Conservation (phyloP, 2,329 filamentous ascomycete species). For the Fusarium sulawesiense region DNA sequence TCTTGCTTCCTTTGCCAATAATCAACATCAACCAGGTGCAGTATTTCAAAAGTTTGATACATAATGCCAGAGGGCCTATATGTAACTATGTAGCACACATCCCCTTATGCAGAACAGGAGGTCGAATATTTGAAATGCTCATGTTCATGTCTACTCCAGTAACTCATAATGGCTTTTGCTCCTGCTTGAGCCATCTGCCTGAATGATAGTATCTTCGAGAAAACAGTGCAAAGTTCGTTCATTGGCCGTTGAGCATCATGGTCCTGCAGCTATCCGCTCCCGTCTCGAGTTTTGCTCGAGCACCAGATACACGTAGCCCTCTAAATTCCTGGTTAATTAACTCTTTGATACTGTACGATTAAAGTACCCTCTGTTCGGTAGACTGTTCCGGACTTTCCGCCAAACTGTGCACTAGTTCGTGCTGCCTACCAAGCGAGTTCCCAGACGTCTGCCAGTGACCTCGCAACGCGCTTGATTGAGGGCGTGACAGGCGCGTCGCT, state of each 20-base stretch:
- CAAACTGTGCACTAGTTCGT: neutral
- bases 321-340: accelerated
- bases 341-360: accelerated
- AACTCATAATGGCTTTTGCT: no score
- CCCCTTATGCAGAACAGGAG: neutral
- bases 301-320: neutral
- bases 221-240: accelerated
- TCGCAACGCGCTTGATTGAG: neutral
- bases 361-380: neutral
- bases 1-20: no score
- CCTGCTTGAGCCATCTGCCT: neutral
- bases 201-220: neutral
- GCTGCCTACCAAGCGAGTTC: neutral
- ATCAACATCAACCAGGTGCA: accelerated
- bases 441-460: neutral
- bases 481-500: neutral
- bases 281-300: neutral
- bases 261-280: neutral
- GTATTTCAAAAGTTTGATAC: no score
- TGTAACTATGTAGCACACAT: no score
- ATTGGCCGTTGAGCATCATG: neutral
- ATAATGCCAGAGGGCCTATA: neutral
- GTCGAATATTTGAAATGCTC: no score
- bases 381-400: accelerated
- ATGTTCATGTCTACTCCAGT: no score